Conservation (phyloP, 73 alveolate genomes). For the Breviolum minutum region DNA sequence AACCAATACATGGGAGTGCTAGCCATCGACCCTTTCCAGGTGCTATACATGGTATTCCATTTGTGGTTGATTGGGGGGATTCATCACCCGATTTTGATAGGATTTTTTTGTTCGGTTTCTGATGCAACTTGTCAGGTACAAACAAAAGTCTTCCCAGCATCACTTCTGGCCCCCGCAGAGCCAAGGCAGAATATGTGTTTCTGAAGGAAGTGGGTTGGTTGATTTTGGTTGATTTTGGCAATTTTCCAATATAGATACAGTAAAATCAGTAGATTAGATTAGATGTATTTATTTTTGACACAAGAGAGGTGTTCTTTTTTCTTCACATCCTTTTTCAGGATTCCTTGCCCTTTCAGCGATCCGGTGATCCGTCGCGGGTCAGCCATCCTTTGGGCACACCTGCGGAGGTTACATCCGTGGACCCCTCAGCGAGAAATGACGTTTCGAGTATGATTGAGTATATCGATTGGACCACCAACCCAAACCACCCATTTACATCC, state of each 20-base stretch:
- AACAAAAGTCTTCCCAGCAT: slow-evolving; percentile 58
- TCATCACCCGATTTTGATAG: too few species aligned
- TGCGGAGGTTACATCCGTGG: slow-evolving; percentile 85
- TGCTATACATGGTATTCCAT: too few species aligned
- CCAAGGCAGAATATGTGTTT: background rate
- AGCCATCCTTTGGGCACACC: slow-evolving; percentile 78
- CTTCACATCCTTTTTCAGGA: background rate
- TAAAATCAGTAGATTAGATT: too few species aligned
- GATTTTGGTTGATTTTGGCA: too few species aligned
- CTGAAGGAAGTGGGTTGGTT: too few species aligned
- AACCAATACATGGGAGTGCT: too few species aligned
- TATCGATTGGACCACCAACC: background rate
- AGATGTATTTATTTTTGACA: too few species aligned
- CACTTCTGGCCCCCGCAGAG: slow-evolving; percentile 40
- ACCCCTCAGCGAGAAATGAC: background rate
- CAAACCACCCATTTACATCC: too few species aligned
- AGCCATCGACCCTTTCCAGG: too few species aligned
- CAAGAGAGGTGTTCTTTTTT: background rate
- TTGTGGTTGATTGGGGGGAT: too few species aligned
- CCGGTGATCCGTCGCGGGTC: slow-evolving; percentile 61
- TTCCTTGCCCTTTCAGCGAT: slow-evolving; percentile 76
- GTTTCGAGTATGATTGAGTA: too few species aligned
- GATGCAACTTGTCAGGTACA: slow-evolving; percentile 24
- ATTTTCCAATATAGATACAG: too few species aligned
- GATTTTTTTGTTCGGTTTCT: background rate